phyloP scores from a whole-genome alignment of 2,329 filamentous ascomycete species.

The Fusarium papillatum region DNA sequence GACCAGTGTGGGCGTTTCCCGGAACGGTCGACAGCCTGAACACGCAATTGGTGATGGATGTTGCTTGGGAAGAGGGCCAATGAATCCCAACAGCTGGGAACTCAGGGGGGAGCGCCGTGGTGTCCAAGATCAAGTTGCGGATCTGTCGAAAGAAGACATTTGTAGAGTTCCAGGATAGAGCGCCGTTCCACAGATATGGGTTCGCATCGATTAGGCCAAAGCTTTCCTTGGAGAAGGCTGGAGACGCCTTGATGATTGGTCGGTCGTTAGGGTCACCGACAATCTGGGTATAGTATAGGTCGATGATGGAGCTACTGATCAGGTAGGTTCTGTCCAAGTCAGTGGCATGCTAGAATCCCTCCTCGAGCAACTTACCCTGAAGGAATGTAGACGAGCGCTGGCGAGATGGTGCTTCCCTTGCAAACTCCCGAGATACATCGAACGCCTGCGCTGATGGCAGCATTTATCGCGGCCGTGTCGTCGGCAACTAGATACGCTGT shows the following conservation, averaged over 20 bases:
- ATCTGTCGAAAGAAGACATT: slow-evolving; percentile 73
- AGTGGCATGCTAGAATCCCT: slow-evolving; percentile 14
- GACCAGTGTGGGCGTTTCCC: slow-evolving; percentile 66
- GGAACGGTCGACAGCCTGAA: slow-evolving; percentile 62
- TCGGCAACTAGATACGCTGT: slow-evolving; percentile 36
- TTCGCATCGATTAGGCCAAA: slow-evolving; percentile 64
- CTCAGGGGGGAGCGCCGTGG: slow-evolving; percentile 61
- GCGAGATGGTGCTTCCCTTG: slow-evolving; percentile 50
- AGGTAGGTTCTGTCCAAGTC: slow-evolving; percentile 69
- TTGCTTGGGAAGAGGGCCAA: slow-evolving; percentile 77
- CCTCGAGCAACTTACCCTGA: slow-evolving; percentile 47
- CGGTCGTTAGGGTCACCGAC: slow-evolving; percentile 76
- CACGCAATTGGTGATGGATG: slow-evolving; percentile 69
- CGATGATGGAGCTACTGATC: slow-evolving; percentile 77
- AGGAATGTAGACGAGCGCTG: slow-evolving; percentile 55
- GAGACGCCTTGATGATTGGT: slow-evolving; percentile 67
- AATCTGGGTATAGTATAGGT: slow-evolving; percentile 86
- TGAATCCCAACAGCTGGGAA: slow-evolving; percentile 69
- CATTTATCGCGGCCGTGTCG: slow-evolving; percentile 46
- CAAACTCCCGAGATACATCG: slow-evolving; percentile 43
- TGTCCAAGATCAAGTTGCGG: slow-evolving; percentile 69
- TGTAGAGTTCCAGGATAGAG: slow-evolving; percentile 64
- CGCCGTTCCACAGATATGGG: slow-evolving; percentile 55
- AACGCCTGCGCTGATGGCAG: slow-evolving; percentile 42
- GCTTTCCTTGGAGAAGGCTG: slow-evolving; percentile 57